Base-by-base conservation (phyloP, 108 stramenopile genomes). In the Skeletonema marinoi region DNA sequence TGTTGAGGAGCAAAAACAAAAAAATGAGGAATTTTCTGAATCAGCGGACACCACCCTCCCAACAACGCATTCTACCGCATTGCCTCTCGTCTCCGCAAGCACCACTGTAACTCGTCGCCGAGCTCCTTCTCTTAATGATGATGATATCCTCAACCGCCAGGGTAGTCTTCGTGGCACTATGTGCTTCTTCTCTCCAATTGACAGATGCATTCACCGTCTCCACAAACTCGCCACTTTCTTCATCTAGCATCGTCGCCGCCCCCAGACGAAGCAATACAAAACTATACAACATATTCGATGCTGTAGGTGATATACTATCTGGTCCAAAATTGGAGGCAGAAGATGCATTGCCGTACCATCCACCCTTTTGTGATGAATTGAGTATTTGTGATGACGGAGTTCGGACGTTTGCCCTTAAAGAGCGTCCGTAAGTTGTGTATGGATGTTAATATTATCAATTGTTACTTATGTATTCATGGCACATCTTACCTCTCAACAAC, bases 271-370 rank as follows among this genome's bases (percentile, higher is more conserved):
- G 31, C 30, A 25, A 44, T 13, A 69, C 68, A 39, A 9, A 30
- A 39, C 44, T 72, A 21, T 72, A 72, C 71, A 69, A 72, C 17
- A 32, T 77, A 65, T 62, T 77, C 32, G 71, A 71, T 63, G 63
- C 39, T 19, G 63, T 88, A 63, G 89, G 89, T 13, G 80, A 85
- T 44, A 68, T 83, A 36, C 54, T 90, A 29, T 64, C 71, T 12
- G 87, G 86, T 33, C 84, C 87, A 13, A 86, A 85, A 74, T 59
- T 91, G 44, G 77, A 69, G 11, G 60, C 71, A 17, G 78, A 84
- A 61, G 72, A 74, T 30, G 32, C 69, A 4, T 64, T 86, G 14
- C 80, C 87, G 8, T 89, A 89, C 72, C 73, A 84, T 75, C 65
- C 62, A 33, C 85, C 90, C 58, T 73, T 91, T 70, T 78, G 64